Evolutionary conservation across 169 alveolate genomes (phyloP).

Genomic region (Eimeria maxima): DNA sequence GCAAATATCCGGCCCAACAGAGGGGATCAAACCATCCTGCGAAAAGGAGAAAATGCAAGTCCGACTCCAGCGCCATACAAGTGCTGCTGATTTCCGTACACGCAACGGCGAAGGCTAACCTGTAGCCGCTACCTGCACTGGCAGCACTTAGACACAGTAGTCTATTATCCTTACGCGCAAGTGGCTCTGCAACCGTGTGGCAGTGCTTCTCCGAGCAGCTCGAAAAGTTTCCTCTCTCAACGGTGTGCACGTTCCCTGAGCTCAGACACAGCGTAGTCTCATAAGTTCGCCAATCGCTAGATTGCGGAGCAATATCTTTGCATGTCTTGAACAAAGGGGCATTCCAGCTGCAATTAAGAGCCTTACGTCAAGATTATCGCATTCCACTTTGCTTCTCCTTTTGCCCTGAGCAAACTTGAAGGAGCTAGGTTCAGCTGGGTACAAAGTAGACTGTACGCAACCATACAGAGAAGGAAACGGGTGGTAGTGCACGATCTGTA

Average conservation of each 20-base stretch:
- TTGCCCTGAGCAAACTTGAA: constrained; percentile 60
- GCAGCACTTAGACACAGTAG: neutral
- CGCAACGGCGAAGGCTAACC: neutral
- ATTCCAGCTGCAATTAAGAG: neutral
- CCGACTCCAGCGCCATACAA: neutral
- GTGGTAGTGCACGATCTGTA: neutral
- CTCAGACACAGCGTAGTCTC: neutral
- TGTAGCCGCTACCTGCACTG: neutral
- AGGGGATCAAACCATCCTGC: constrained; percentile 65
- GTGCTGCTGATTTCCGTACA: neutral
- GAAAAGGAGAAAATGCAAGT: neutral
- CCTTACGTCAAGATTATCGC: constrained; percentile 62
- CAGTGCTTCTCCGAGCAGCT: neutral
- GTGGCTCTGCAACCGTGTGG: constrained; percentile 58
- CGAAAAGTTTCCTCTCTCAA: constrained; percentile 39
- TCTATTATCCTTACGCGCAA: constrained; percentile 12
- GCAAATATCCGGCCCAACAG: neutral
- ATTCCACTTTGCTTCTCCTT: neutral
- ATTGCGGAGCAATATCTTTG: neutral
- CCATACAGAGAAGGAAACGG: neutral
- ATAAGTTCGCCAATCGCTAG: neutral
- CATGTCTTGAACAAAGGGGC: neutral
- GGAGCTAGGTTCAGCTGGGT: neutral
- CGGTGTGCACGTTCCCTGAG: constrained; percentile 70
- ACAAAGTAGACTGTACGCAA: constrained; percentile 55